Base-by-base conservation (phyloP, 768 basidiomycete species). In the Leccinum sublutescens region DNA sequence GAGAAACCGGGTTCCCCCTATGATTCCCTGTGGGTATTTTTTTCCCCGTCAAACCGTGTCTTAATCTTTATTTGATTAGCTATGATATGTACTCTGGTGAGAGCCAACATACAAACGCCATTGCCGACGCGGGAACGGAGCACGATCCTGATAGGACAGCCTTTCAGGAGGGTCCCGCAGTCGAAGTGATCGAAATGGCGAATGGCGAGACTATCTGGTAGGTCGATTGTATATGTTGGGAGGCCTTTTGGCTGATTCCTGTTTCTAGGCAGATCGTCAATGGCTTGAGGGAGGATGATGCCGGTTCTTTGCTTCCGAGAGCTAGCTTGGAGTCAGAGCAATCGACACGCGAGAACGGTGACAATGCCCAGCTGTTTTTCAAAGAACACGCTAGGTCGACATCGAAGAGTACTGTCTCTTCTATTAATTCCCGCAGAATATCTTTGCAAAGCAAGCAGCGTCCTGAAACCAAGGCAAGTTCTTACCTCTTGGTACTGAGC, bases 121-220 rank as follows among this genome's bases (percentile, higher is more conserved):
- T 66, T 71, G 79, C 76, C 5, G 80, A 78, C 56, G 67, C 72
- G 53, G 63, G 68, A 53, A 62, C 52, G 38, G 68, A 58, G 34
- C 66, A 25, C 21, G 66, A 66, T 8, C 63, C 58, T 4, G 67
- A 66, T 21, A 64, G 67, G 14, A 51, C 72, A 70, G 60, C 73
- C 66, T 43, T 71, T 52, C 70, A 72, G 60, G 65, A 82, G 52
- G 84, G 82, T 12, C 82, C 86, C 51, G 91, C 87, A 4, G 76
- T 93, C 31, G 89, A 94, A 73, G 81, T 93, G 48, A 80, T 93
- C 56, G 88, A 93, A 68, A 76, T 92, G 66, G 88, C 89, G n/a
- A 92, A 92, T 68, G 92, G 92, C 23, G 86, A 93, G 70, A 91
- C 89, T 8, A 86, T 94, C 60, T 94, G 92, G 92, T 90, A 56